Evolutionary conservation across 2,329 filamentous ascomycete species (phyloP).

Genomic region (Paecilomyces formosus): DNA sequence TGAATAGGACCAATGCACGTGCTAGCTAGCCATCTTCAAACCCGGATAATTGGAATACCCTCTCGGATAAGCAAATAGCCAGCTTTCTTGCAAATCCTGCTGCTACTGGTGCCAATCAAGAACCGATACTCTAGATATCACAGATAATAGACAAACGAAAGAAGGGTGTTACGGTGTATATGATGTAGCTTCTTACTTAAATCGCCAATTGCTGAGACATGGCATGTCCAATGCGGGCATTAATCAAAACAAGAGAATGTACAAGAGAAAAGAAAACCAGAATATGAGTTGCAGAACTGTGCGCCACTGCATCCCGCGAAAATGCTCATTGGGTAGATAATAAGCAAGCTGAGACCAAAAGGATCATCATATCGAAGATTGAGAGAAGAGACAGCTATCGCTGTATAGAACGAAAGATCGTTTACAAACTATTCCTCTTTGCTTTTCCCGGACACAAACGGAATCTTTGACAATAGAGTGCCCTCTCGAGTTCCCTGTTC

Average conservation of each 20-base stretch:
- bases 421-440: constrained; percentile 6
- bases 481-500: constrained; percentile 5
- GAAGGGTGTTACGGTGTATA: neutral
- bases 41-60: too few relatives aligned
- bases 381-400: neutral
- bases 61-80: too few relatives aligned
- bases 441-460: constrained; percentile 8
- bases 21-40: too few relatives aligned
- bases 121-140: too few relatives aligned
- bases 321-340: neutral
- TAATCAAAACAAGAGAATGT: neutral
- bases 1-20: too few relatives aligned
- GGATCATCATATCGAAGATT: neutral
- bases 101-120: too few relatives aligned
- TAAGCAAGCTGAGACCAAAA: neutral
- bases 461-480: neutral
- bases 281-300: neutral
- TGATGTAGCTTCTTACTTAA: neutral
- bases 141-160: neutral
- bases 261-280: neutral
- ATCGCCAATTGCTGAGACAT: neutral
- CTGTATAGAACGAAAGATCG: neutral
- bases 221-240: neutral
- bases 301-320: neutral
- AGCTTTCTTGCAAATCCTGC: too few relatives aligned